Evolutionary conservation across 2,329 filamentous ascomycete genomes (phyloP).

Genomic region (Aspergillus brunneoviolaceus): DNA sequence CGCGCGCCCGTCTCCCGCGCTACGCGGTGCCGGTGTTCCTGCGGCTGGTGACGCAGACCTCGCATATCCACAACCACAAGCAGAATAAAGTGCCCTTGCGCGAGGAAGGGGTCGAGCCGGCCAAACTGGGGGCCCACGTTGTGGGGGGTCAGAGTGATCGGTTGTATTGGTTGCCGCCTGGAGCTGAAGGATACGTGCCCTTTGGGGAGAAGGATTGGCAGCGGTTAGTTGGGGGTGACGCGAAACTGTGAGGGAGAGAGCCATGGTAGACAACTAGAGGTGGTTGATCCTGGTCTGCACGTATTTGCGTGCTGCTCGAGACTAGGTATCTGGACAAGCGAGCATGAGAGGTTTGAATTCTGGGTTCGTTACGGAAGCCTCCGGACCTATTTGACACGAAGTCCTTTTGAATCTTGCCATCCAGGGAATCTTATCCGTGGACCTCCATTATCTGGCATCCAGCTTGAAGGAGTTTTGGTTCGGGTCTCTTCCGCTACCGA

Average conservation of each 20-base stretch:
- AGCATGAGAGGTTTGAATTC: too few relatives aligned
- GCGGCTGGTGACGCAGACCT: constrained; percentile 54
- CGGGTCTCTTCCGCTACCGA: too few relatives aligned
- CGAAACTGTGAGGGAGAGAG: constrained; percentile 41
- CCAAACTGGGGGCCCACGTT: constrained; percentile 46
- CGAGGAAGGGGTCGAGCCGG: constrained; percentile 64
- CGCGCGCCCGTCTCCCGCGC: constrained; percentile 61
- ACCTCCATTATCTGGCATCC: too few relatives aligned
- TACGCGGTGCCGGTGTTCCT: constrained; percentile 77
- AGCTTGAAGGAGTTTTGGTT: too few relatives aligned
- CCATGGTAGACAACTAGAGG: too few relatives aligned
- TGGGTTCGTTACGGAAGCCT: too few relatives aligned
- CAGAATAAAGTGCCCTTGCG: constrained; percentile 73
- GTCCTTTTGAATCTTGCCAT: too few relatives aligned
- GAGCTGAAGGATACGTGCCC: constrained; percentile 55
- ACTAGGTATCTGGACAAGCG: too few relatives aligned
- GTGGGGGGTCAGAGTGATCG: constrained; percentile 45
- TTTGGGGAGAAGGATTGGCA: constrained; percentile 63
- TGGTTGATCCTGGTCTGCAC: too few relatives aligned
- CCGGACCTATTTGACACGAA: too few relatives aligned
- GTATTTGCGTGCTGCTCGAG: too few relatives aligned
- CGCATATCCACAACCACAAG: constrained; percentile 66
- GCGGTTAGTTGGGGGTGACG: constrained; percentile 45
- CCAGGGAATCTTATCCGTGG: too few relatives aligned
- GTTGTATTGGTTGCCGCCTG: constrained; percentile 53